phyloP scores from a whole-genome alignment of 495 filamentous ascomycete genomes.

The Xylaria grammica region DNA sequence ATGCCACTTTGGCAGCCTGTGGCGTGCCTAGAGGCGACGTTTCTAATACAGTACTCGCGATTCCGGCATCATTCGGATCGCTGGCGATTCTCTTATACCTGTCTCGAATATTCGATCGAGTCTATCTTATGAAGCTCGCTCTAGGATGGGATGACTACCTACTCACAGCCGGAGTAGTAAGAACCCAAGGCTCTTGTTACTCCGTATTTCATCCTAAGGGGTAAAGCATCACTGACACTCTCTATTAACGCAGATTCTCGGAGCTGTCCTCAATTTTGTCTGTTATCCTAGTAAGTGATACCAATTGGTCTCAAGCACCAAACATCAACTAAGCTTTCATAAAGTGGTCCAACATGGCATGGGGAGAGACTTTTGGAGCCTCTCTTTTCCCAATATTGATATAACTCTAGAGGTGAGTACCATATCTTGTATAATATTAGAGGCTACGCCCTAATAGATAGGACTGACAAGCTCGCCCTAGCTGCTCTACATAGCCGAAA shows the following conservation, averaged over 20 bases:
- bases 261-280: conserved; percentile 13
- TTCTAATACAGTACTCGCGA: neutral
- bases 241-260: neutral
- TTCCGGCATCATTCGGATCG: conserved; percentile 12
- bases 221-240: neutral
- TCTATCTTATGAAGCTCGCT: conserved; percentile 8
- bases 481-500: conserved; percentile 14
- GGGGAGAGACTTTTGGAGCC: conserved; percentile 43
- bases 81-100: conserved; percentile 12
- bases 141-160: conserved; percentile 14
- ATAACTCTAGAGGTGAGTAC: conserved; percentile 6
- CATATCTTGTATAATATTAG: neutral
- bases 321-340: neutral
- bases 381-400: conserved; percentile 32
- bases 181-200: neutral
- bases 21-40: neutral
- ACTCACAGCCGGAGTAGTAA: conserved; percentile 4
- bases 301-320: neutral
- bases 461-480: neutral
- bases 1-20: conserved; percentile 12
- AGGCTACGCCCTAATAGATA: neutral
- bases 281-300: conserved; percentile 11
- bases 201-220: neutral
- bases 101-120: conserved; percentile 10
- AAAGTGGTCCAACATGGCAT: conserved; percentile 30